Percentiles rank a stretch among this genome's conserved stretches.
These are phyloP conservation scores for Iris macrosiphon DNA, from an alignment of 106 monocot genomes.

Conservation along the genomic window DNA sequence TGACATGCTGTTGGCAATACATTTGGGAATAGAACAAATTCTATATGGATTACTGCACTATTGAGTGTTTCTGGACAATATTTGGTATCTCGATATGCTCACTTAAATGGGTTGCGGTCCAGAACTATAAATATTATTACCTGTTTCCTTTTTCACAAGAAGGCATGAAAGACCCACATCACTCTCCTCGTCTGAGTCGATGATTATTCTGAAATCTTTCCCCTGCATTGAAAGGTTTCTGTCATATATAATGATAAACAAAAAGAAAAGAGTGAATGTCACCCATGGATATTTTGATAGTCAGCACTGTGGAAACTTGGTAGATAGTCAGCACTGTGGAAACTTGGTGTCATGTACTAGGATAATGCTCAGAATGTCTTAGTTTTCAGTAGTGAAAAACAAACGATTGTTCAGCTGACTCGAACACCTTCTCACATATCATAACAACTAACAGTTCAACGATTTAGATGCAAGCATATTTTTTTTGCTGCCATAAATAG, in stretches of 20 bases:
- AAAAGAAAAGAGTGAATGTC: not conserved
- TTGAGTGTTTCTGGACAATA: not conserved
- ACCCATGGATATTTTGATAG: not conserved
- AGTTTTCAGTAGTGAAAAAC: not conserved
- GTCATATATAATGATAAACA: not conserved
- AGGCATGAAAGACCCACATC: slow-evolving; percentile 55
- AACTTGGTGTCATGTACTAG: not conserved
- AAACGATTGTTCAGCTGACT: not conserved
- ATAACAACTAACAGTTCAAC: not conserved
- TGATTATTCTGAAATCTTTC: slow-evolving; percentile 32
- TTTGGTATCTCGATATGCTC: not conserved
- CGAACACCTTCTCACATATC: slow-evolving; percentile 1
- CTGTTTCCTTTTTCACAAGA: slow-evolving; percentile 48
- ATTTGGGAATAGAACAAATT: not conserved
- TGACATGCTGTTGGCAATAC: not conserved
- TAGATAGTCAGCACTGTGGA: too few relatives aligned
- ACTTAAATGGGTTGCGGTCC: not conserved
- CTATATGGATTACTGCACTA: not conserved
- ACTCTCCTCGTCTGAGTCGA: slow-evolving; percentile 78
- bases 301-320: too few relatives aligned
- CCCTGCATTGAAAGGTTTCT: slow-evolving; percentile 36
- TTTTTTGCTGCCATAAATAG: not conserved
- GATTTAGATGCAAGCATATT: not conserved
- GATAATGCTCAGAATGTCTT: not conserved
- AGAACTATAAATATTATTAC: slow-evolving; percentile 11